Percentiles rank a stretch among this genome's conserved stretches.
phyloP scores from a whole-genome alignment of 257 asterid species.

The Solanum etuberosum region DNA sequence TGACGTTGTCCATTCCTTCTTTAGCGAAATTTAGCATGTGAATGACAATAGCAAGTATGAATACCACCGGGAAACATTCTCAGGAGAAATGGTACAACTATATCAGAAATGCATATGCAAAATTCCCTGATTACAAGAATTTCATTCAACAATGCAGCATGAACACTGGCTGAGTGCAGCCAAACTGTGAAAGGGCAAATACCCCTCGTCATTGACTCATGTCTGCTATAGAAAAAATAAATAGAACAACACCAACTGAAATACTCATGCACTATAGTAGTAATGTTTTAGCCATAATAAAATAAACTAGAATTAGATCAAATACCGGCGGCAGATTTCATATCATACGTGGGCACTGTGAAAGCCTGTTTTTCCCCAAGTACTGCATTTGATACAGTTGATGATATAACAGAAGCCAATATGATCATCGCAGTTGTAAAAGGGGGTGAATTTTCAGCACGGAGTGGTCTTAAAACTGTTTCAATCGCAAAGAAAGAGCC shows the following conservation, averaged over 20 bases:
- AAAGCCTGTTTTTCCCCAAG: constrained; percentile 97
- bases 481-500: constrained; percentile 99
- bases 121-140: neutral
- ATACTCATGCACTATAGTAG: neutral
- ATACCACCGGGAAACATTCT: neutral
- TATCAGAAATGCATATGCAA: neutral
- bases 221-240: neutral
- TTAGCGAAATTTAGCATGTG: neutral
- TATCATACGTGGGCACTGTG: constrained; percentile 98
- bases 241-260: neutral
- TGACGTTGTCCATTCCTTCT: neutral
- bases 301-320: constrained; percentile 53
- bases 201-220: neutral
- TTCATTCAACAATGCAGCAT: neutral
- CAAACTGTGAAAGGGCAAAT: neutral
- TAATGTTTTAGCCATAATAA: constrained; percentile 14
- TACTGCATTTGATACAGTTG: constrained; percentile 97
- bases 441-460: constrained; percentile 99
- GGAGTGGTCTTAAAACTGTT: constrained; percentile 94
- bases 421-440: constrained; percentile 98
- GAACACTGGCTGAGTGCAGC: neutral
- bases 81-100: neutral
- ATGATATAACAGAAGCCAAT: constrained; percentile 93
- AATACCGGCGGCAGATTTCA: constrained; percentile 99
- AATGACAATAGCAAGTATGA: neutral